Evolutionary conservation across 164 flowering plant species (phyloP).

Genomic region (Buxus sempervirens): DNA sequence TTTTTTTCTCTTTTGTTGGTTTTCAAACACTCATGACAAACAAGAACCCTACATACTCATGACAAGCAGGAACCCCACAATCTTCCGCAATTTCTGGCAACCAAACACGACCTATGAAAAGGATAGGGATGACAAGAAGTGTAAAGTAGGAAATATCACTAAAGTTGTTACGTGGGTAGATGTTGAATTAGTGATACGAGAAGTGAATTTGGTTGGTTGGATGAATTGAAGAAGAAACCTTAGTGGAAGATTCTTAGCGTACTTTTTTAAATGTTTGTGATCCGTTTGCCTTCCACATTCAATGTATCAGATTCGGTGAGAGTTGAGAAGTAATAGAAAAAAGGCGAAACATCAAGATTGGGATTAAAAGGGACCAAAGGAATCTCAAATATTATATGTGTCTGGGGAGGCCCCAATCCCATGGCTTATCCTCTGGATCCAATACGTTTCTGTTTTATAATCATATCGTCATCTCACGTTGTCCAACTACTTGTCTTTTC

Average conservation of each 20-base stretch:
- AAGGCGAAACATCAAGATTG: not conserved
- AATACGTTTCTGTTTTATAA: constrained; percentile 18
- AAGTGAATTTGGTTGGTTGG: too few species aligned
- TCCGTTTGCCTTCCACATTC: constrained; percentile 35
- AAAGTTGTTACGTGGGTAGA: too few species aligned
- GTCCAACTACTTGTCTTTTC: constrained; percentile 14
- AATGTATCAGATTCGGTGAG: constrained; percentile 35
- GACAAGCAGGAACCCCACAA: too few species aligned
- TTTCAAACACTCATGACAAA: too few species aligned
- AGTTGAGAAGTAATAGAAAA: constrained; percentile 18
- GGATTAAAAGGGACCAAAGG: constrained; percentile 11
- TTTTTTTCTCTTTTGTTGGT: too few species aligned
- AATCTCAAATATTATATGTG: constrained; percentile 28
- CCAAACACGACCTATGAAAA: too few species aligned
- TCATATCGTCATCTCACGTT: constrained; percentile 31
- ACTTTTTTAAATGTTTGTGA: constrained; percentile 13
- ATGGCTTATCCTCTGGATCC: constrained; percentile 27
- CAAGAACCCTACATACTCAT: too few species aligned
- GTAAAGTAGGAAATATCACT: too few species aligned
- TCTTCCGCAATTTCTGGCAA: too few species aligned
- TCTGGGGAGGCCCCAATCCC: constrained; percentile 7
- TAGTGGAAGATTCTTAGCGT: constrained; percentile 9
- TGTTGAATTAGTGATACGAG: too few species aligned
- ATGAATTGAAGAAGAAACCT: not conserved
- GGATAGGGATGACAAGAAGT: too few species aligned